Percentiles rank a stretch among this genome's conserved stretches.
Conservation (phyloP, 2,329 filamentous ascomycete genomes). For the Diaporthe velutina region DNA sequence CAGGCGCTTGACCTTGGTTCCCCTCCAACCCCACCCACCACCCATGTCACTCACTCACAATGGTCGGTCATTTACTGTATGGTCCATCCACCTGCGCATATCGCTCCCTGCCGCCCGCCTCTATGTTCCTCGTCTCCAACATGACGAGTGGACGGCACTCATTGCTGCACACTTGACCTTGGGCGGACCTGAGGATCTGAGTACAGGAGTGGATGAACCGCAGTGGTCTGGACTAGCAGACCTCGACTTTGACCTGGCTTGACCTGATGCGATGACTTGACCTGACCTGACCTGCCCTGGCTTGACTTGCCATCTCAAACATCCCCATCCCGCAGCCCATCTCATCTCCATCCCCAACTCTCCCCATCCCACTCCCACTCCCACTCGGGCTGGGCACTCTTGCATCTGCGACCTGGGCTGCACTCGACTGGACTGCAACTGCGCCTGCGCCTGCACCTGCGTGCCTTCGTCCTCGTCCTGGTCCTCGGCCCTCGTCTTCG, state of each 20-base stretch:
- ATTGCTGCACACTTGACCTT: neutral
- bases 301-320: constrained; percentile 32
- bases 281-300: neutral
- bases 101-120: neutral
- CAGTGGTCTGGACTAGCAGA: neutral
- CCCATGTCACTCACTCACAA: constrained; percentile 13
- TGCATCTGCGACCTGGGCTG: constrained; percentile 23
- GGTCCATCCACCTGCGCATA: constrained; percentile 12
- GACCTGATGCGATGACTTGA: neutral
- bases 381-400: constrained; percentile 21
- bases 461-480: constrained; percentile 10
- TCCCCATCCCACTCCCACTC: neutral
- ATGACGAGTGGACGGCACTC: neutral
- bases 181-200: constrained; percentile 5
- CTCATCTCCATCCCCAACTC: constrained; percentile 6
- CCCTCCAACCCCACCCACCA: neutral
- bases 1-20: constrained; percentile 16
- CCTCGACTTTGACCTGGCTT: neutral
- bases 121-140: constrained; percentile 3
- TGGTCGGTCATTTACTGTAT: constrained; percentile 4
- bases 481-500: constrained; percentile 11
- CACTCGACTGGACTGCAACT: neutral
- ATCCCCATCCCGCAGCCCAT: constrained; percentile 12
- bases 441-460: constrained; percentile 6
- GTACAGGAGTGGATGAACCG: neutral